A percentile compares a stretch with the other conserved stretches of the same genome.
Conservation (phyloP, 257 asterid genomes). For the Solanum sejunctum region DNA sequence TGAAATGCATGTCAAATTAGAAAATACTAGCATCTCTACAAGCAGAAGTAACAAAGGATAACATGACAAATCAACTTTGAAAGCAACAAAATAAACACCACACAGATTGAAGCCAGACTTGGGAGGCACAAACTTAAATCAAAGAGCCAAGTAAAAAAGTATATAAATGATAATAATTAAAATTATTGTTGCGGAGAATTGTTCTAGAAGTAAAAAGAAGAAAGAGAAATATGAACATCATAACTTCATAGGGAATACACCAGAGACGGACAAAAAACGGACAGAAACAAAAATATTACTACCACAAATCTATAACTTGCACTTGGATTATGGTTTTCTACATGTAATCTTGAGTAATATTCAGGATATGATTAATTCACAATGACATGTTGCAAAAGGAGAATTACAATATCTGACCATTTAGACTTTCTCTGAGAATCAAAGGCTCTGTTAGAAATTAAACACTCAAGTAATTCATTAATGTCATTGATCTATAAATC, state of each 20-base stretch:
- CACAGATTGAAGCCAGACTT: neutral
- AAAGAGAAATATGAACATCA: neutral
- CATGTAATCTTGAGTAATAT: neutral
- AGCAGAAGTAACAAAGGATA: neutral
- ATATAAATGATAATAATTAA: neutral
- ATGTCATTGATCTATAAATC: neutral
- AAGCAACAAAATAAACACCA: neutral
- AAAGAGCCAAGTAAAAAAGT: neutral
- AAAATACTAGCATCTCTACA: neutral
- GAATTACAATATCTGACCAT: neutral
- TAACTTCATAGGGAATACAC: neutral
- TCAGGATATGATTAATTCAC: neutral
- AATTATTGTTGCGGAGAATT: neutral
- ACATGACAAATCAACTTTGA: neutral
- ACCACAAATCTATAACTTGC: neutral
- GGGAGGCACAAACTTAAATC: neutral
- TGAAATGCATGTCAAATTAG: neutral
- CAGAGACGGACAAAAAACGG: neutral
- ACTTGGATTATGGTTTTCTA: neutral
- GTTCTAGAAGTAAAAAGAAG: neutral
- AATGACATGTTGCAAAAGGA: neutral
- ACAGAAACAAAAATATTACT: neutral
- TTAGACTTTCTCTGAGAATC: neutral
- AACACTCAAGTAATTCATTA: neutral
- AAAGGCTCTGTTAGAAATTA: neutral